Evolutionary conservation across 805 yeast genomes (phyloP), one percentile per base, ranked within the genome.

Genomic region (Kodamaea nitidulidarum): DNA sequence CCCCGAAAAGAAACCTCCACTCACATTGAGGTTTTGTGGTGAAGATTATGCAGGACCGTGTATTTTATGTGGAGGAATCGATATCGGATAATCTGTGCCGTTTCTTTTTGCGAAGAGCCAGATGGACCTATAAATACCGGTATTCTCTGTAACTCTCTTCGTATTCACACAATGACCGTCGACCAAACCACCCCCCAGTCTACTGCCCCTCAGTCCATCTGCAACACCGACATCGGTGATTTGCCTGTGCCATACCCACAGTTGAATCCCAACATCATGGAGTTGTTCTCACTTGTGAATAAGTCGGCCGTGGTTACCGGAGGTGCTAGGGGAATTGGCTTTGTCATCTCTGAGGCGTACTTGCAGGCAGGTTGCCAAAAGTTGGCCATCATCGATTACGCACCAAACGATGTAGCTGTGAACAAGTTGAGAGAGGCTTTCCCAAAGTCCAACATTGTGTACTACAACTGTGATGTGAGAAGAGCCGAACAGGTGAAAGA

Each of bases 301-400:
- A 65, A 65, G 52, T 42, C 58, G 17, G 68, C 68, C 18, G 58
- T 54, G 20, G 46, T 65, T 33, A 65, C 70, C 20, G 70, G 70
- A 20, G 68, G 67, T 30, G 57, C 61, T 29, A 55, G 68, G 48
- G 70, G 68, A 36, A 63, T 65, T 36, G 70, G 70, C 15, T 57
- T 45, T 33, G 62, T 52, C 11, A 58, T 64, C 27, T 50, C 60
- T 25, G 70, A 64, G 46, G 63, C 64, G 6, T 64, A 59, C 51
- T 57, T 61, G 32, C 69, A 64, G 51, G 68, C 70, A 9, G 65
- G 66, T 7, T 35, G 55, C 15, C 38, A 51, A 34, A 55, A 60
- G 47, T 60, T 69, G 45, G 70, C 71, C 25, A 63, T 69, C 43
- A 52, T 68, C 42, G 74, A 68, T 46, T 67, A 64, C 49, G 52